Conservation (phyloP, 2,329 filamentous ascomycete genomes). For the Leptoxyphium fumago region DNA sequence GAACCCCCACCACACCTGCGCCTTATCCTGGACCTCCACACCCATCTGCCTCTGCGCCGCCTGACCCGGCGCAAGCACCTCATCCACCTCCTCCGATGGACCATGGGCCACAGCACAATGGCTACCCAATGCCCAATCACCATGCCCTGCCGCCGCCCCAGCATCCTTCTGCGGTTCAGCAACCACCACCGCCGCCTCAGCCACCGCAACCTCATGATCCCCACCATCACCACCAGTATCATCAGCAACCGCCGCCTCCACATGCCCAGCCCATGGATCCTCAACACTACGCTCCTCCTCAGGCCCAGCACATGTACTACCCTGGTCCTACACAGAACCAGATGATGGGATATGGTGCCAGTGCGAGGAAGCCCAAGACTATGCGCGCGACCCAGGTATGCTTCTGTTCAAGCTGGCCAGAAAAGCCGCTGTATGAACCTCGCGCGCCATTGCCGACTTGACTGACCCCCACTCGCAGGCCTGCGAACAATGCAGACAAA, state of each 20-base stretch:
- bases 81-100: constrained; percentile 12
- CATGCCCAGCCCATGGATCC: constrained; percentile 11
- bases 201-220: constrained; percentile 17
- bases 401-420: background rate
- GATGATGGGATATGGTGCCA: background rate
- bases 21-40: constrained; percentile 11
- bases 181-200: constrained; percentile 8
- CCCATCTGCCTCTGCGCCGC: constrained; percentile 5
- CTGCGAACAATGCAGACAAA: constrained; percentile 74
- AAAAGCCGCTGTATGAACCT: background rate
- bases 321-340: constrained; percentile 1
- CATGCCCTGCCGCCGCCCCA: constrained; percentile 11
- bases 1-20: constrained; percentile 21
- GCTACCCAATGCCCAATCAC: constrained; percentile 16
- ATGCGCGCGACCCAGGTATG: constrained; percentile 23
- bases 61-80: constrained; percentile 13
- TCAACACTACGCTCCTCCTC: constrained; percentile 10
- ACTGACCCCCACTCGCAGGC: constrained; percentile 39
- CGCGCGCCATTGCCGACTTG: constrained; percentile 3
- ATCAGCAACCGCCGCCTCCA: constrained; percentile 1
- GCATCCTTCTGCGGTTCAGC: constrained; percentile 3
- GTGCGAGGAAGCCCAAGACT: constrained; percentile 15
- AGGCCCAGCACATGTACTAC: constrained; percentile 10
- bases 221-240: constrained; percentile 12
- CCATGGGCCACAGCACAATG: constrained; percentile 15